These are phyloP conservation scores for Hypoxylon sp. DNA, from an alignment of 2,329 filamentous ascomycete genomes.

Conservation along the genomic window DNA sequence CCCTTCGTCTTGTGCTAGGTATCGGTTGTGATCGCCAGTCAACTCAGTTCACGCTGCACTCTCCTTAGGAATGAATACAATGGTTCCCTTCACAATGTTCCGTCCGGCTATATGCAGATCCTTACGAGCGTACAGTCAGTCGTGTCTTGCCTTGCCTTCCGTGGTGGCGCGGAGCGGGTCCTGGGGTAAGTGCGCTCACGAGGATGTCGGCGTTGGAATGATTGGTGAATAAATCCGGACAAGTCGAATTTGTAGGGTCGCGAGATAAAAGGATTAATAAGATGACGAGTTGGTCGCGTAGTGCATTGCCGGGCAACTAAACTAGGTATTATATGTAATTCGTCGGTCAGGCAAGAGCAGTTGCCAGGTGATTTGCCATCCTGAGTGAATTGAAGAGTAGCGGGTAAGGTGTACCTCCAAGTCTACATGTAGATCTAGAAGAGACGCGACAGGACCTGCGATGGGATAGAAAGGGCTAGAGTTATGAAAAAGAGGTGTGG, in stretches of 20 bases:
- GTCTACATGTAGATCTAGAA: conserved; percentile 19
- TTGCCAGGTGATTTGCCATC: conserved; percentile 27
- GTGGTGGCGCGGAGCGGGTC: conserved; percentile 33
- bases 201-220: conserved; percentile 27
- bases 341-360: conserved; percentile 26
- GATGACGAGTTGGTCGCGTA: conserved; percentile 11
- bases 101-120: conserved; percentile 17
- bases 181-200: conserved; percentile 35
- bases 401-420: neutral
- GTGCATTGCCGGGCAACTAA: neutral
- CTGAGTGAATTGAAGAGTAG: conserved; percentile 12
- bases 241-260: conserved; percentile 18
- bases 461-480: conserved; percentile 20
- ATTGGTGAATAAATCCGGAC: conserved; percentile 13
- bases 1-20: conserved; percentile 8
- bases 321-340: conserved; percentile 16
- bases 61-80: conserved; percentile 2
- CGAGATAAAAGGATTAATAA: conserved; percentile 23
- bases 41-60: conserved; percentile 7
- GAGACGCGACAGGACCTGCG: conserved; percentile 1
- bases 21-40: conserved; percentile 11
- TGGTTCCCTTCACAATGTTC: neutral
- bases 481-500: conserved; percentile 21
- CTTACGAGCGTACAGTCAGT: conserved; percentile 18
- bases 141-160: conserved; percentile 17